phyloP scores from a whole-genome alignment of 768 basidiomycete genomes.

The Leccinum disarticulatum region DNA sequence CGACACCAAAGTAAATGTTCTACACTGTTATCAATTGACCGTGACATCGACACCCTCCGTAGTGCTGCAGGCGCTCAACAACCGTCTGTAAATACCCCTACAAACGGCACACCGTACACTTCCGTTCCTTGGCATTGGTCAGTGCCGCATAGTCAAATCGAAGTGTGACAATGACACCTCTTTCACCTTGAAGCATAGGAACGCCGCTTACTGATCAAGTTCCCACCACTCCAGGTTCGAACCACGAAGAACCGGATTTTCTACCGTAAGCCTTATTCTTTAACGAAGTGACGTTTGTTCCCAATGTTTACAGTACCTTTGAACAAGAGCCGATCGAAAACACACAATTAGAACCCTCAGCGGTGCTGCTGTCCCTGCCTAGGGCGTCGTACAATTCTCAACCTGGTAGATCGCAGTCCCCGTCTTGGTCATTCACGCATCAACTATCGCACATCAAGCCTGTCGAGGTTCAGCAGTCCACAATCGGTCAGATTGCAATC shows the following conservation, averaged over 20 bases:
- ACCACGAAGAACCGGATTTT: slow-evolving; percentile 13
- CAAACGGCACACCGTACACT: not conserved
- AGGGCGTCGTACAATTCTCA: slow-evolving; percentile 22
- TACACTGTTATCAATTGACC: not conserved
- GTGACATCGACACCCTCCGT: not conserved
- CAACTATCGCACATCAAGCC: too few relatives aligned
- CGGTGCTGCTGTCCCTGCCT: not conserved
- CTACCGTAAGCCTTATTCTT: slow-evolving; percentile 17
- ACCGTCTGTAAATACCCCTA: not conserved
- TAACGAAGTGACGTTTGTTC: not conserved
- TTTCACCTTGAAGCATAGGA: slow-evolving; percentile 9
- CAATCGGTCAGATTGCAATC: too few relatives aligned
- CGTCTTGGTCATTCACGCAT: not conserved
- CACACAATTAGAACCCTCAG: not conserved
- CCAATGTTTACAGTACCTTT: slow-evolving; percentile 12
- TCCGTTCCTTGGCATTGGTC: slow-evolving; percentile 11
- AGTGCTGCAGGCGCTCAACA: slow-evolving; percentile 4
- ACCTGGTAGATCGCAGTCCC: slow-evolving; percentile 4
- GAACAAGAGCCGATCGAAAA: slow-evolving; percentile 10
- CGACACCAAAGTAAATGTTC: slow-evolving; percentile 5
- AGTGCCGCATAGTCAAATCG: not conserved
- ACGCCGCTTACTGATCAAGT: not conserved
- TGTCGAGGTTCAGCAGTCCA: too few relatives aligned
- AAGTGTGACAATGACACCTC: not conserved
- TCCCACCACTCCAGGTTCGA: not conserved